Conservation (phyloP, 768 basidiomycete species). For the Agaricus bisporus region DNA sequence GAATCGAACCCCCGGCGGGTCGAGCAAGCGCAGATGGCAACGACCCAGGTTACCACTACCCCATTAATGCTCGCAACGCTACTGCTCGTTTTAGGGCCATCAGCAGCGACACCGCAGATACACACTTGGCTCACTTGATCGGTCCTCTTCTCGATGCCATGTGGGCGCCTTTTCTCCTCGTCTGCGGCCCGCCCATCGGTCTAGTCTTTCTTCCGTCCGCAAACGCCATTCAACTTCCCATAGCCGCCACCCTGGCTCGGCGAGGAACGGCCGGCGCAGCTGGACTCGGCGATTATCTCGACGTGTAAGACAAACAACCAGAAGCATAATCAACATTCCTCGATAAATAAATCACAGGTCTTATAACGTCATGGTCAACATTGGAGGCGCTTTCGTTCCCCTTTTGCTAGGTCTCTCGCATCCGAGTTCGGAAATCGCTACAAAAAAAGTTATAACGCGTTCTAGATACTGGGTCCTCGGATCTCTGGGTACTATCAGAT, state of each 20-base stretch:
- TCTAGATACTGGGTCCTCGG: conserved; percentile 72
- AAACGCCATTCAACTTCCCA: not conserved
- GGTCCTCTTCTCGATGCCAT: no score
- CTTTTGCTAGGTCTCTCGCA: conserved; percentile 51
- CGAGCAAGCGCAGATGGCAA: conserved; percentile 30
- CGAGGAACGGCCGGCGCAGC: conserved; percentile 32
- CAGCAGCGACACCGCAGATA: no score
- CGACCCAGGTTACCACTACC: conserved; percentile 21
- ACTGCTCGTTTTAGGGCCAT: no score
- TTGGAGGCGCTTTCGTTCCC: conserved; percentile 47
- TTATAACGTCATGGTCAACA: conserved; percentile 54
- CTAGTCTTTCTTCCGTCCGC: no score
- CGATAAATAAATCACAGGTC: conserved; percentile 30
- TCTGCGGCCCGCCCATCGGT: no score
- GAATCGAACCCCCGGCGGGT: conserved; percentile 89
- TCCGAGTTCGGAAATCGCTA: not conserved
- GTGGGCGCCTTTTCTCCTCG: no score
- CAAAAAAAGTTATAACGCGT: not conserved
- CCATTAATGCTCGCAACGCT: conserved; percentile 12
- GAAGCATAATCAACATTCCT: not conserved
- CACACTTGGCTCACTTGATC: no score
- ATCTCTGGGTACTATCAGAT: conserved; percentile 67
- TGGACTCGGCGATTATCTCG: conserved; percentile 55
- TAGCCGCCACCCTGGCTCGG: conserved; percentile 11
- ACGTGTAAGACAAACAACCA: conserved; percentile 42